Conservation (phyloP, 305 asterid genomes). For the Nicotiana rustica region DNA sequence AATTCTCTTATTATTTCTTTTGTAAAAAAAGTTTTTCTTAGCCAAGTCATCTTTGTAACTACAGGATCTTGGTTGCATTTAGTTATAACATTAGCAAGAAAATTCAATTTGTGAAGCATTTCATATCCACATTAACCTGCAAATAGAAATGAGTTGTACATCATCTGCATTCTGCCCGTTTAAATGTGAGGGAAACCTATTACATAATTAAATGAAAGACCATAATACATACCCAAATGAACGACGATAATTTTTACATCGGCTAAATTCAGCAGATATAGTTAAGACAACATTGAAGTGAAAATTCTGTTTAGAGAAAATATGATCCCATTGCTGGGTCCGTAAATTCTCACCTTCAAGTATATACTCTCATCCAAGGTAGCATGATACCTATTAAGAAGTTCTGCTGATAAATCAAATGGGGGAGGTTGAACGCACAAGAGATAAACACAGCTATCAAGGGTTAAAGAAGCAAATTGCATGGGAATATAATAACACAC, state of each 20-base stretch:
- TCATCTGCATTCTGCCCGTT: background rate
- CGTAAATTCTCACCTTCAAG: constrained; percentile 34
- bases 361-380: constrained; percentile 37
- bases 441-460: constrained; percentile 40
- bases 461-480: constrained; percentile 31
- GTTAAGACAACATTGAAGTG: background rate
- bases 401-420: constrained; percentile 32
- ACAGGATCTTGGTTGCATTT: constrained; percentile 7
- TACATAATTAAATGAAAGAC: background rate
- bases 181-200: background rate
- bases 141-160: background rate
- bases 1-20: background rate
- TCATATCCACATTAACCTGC: background rate
- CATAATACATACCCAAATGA: background rate
- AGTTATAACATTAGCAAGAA: constrained; percentile 5
- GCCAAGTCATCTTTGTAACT: constrained; percentile 1
- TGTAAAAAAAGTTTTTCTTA: background rate
- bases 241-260: background rate
- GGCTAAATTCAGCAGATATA: background rate
- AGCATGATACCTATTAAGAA: constrained; percentile 35
- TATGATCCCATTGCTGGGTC: background rate
- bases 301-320: constrained; percentile 24
- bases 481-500: background rate
- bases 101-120: constrained; percentile 23
- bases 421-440: constrained; percentile 38